Evolutionary conservation across 192 early-diverging fungal species (phyloP), one percentile per base, ranked within the genome.

Genomic region (Diversispora epigaea): DNA sequence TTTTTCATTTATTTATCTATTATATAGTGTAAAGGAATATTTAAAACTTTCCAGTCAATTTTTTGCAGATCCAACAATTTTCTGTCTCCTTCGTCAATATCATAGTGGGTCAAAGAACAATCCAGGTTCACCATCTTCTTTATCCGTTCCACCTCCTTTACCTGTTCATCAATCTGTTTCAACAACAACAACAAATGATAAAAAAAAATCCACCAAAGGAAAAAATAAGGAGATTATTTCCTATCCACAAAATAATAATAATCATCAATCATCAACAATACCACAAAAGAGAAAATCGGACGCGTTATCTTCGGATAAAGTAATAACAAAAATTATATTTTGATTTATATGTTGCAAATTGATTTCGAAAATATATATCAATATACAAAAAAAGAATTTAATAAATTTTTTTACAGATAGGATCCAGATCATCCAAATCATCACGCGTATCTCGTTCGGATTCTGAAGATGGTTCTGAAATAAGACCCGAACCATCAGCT

Each of bases 1-100:
- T 32, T 32, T 32, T 32, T 32, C 25, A 32, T 32, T 32, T 32
- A 32, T 32, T 32, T 32, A 32, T 32, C 3, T 70, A 4, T 70
- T 32, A 19, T n/a, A 6, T 58, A 71, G 70, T 15, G 70, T 71
- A 11, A 17, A 56, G 17, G 54, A 71, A 58, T 19, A 43, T 71
- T 44, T 58, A 9, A 58, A 71, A 58, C n/a, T 58, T 5, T 71
- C 70, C n/a, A 55, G 21, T 43, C 52, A 58, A 44, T 71, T 56
- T n/a, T 71, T 71, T 71, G 55, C 55, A 9, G 70, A 71, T 57
- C 54, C 70, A 41, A 71, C 70, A 12, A 44, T 71, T 12, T 71
- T 71, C 41, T 58, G 21, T 71, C 52, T 71, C 50, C 68, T 70
- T 40, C 68, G 68, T 50, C 25, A 70, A 54, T 55, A 70, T 70